Base-by-base conservation (phyloP, 2,329 filamentous ascomycete species). In the Colletotrichum chrysophilum region DNA sequence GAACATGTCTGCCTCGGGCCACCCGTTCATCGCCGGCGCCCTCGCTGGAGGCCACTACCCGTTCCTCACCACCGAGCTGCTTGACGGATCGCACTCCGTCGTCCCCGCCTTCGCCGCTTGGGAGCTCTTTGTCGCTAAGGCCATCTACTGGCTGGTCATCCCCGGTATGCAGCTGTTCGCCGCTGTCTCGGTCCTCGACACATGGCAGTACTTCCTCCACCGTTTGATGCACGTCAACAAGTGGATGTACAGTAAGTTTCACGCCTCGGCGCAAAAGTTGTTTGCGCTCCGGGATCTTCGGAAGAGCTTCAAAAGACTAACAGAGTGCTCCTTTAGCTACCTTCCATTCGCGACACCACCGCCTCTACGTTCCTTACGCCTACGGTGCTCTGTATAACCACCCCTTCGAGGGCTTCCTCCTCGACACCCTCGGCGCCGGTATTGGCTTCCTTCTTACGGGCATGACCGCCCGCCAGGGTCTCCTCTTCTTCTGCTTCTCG, bases 121-220 rank as follows among this genome's bases (percentile, higher is more conserved):
- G 96, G 96, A 98, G 85, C 81, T 97, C 58, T 78, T 89, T 34
- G 85, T 92, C 38, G 97, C 95, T 56, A 94, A 93, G 84, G 88
- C 91, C 76, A 91, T 98, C 78, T 98, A 98, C 87, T 94, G 94
- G 89, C 86, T 92, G 77, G 83, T 93, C 52, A 89, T 98, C 77
- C 97, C 97, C 1, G 89, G 87, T 4, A 71, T 96, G 65, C 96
- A 98, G 84, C 94, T 98, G 82, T 86, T 91, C 74, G 81, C 94
- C 66, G 97, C 93, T 28, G 90, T 96, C 76, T 86, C 91, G 78
- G 88, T 97, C 78, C 91, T 98, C 79, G 97, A 99, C 86, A 97
- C 96, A 60, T 99, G 97, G 97, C 96, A 99, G 84, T 99, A 99
- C 87, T 98, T 98, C 86, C 90, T 96, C 80, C 97, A 99, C 86